Evolutionary conservation across 1,284 basidiomycete genomes (phyloP).

Genomic region (Boletus smithii): DNA sequence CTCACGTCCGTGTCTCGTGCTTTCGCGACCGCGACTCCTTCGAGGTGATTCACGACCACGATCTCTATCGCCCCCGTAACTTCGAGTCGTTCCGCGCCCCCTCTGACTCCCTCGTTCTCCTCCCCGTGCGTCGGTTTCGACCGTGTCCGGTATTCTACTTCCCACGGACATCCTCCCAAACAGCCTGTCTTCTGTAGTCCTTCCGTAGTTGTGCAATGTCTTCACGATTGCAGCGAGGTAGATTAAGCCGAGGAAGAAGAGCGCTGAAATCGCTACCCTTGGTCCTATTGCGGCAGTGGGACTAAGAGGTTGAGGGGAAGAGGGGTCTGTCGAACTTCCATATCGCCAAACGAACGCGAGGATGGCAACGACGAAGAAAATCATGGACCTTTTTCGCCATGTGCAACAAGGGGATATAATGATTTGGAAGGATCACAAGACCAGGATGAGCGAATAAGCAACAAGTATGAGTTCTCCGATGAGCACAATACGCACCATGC

Average conservation of each 20-base stretch:
- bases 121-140: constrained; percentile 1
- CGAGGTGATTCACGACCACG: not conserved
- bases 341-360: constrained; percentile 72
- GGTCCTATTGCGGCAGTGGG: constrained; percentile 44
- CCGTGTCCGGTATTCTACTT: not conserved
- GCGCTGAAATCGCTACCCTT: constrained; percentile 52
- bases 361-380: constrained; percentile 65
- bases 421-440: no score
- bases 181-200: not conserved
- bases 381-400: constrained; percentile 51
- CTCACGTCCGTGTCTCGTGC: constrained; percentile 4
- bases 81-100: not conserved
- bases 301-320: constrained; percentile 31
- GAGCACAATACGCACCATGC: constrained; percentile 49
- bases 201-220: constrained; percentile 61
- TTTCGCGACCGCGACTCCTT: constrained; percentile 14
- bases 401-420: no score
- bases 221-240: constrained; percentile 61
- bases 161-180: not conserved
- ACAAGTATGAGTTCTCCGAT: not conserved
- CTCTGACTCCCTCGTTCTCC: constrained; percentile 6
- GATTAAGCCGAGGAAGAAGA: constrained; percentile 58
- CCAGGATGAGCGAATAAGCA: not conserved
- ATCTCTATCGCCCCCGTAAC: not conserved
- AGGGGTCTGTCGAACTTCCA: constrained; percentile 48